Percentiles rank a stretch among this genome's conserved stretches.
Evolutionary conservation across 208 protist genomes (phyloP).

Genomic region (Acanthamoeba lenticulata): DNA sequence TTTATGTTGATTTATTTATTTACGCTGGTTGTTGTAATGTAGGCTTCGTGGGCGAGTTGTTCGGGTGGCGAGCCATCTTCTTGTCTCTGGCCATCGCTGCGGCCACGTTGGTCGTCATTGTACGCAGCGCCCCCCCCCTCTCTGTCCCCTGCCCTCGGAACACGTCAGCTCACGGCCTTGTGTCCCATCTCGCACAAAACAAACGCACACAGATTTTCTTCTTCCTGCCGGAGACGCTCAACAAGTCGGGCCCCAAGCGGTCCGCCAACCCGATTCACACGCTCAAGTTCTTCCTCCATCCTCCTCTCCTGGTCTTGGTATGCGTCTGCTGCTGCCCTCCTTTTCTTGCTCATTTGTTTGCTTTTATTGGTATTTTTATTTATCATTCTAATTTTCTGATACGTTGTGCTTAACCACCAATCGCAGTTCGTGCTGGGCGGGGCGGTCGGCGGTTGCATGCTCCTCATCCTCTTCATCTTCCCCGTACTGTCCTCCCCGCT

Average conservation of each 20-base stretch:
- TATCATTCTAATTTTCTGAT: too few relatives aligned
- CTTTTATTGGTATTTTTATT: too few relatives aligned
- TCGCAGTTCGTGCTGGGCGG: background rate
- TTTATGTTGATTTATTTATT: too few relatives aligned
- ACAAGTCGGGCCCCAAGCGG: background rate
- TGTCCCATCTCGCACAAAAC: background rate
- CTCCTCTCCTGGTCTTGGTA: background rate
- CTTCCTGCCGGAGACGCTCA: slow-evolving; percentile 2
- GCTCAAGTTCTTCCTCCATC: background rate
- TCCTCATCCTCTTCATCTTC: slow-evolving; percentile 11
- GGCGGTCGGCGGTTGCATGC: background rate
- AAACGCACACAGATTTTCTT: background rate
- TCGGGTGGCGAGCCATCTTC: slow-evolving; percentile 25
- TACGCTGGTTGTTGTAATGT: too few relatives aligned
- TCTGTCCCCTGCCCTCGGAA: background rate
- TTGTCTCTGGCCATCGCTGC: background rate
- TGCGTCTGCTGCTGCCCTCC: background rate
- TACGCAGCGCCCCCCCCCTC: background rate
- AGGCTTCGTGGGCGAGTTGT: slow-evolving; percentile 18
- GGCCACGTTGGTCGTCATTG: background rate
- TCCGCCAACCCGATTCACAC: background rate
- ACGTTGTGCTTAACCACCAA: too few relatives aligned
- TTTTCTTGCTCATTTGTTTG: too few relatives aligned
- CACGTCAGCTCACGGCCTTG: background rate
- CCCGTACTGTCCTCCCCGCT: background rate